A percentile compares a stretch with the other conserved stretches of the same genome.
Conservation (phyloP, 306 rosid species). For the Pueraria montana region DNA sequence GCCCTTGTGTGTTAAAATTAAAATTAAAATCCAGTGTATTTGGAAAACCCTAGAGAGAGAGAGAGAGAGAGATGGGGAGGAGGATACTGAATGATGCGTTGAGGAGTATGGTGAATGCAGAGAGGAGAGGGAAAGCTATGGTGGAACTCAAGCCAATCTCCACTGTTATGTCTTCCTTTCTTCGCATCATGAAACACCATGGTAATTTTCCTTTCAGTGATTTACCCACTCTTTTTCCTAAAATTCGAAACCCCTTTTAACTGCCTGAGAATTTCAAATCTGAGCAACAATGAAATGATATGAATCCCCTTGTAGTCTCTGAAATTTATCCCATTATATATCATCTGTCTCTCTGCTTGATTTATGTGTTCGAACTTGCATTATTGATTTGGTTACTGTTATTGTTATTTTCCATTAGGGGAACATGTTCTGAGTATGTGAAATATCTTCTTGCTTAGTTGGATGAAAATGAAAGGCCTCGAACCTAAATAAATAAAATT, state of each 20-base stretch:
- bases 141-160: slow-evolving; percentile 85
- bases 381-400: slow-evolving; percentile 21
- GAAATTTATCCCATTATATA: not conserved
- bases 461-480: not conserved
- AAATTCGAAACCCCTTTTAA: slow-evolving; percentile 1
- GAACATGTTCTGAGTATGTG: too few relatives aligned
- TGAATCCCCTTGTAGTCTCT: not conserved
- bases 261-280: not conserved
- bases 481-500: not conserved
- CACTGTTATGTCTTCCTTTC: slow-evolving; percentile 54
- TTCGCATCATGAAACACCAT: slow-evolving; percentile 71
- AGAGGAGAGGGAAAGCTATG: slow-evolving; percentile 74
- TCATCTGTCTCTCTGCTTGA: not conserved
- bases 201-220: slow-evolving; percentile 53
- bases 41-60: slow-evolving; percentile 12
- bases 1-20: not conserved
- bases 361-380: not conserved
- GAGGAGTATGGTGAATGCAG: slow-evolving; percentile 85
- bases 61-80: slow-evolving; percentile 69
- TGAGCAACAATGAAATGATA: not conserved
- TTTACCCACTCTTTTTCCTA: not conserved
- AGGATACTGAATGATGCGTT: slow-evolving; percentile 83
- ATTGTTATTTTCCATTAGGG: slow-evolving; percentile 9
- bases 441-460: not conserved
- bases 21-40: not conserved